Conservation (phyloP, 306 rosid genomes). For the Quercus mongolica region DNA sequence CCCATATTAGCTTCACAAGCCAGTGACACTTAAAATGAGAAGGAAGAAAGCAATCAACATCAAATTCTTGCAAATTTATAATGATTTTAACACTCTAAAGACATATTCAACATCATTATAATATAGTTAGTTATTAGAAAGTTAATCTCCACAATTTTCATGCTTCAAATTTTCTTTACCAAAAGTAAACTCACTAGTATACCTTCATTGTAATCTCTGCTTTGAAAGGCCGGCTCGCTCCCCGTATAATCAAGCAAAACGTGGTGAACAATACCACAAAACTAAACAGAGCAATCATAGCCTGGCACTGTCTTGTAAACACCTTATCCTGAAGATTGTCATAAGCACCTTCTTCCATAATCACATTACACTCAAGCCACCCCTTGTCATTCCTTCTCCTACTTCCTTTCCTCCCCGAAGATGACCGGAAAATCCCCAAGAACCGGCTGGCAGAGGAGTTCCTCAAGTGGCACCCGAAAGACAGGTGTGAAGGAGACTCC, state of each 20-base stretch:
- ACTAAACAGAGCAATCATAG: constrained; percentile 54
- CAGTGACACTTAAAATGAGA: no score
- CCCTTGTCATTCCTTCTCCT: no score
- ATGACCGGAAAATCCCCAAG: no score
- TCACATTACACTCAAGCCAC: constrained; percentile 66
- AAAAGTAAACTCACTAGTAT: neutral
- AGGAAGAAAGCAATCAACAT: no score
- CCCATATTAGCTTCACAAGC: no score
- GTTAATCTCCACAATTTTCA: neutral
- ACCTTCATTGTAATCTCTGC: constrained; percentile 67
- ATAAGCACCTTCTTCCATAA: constrained; percentile 84
- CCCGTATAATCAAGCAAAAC: constrained; percentile 93
- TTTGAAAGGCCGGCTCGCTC: constrained; percentile 81
- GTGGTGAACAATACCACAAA: constrained; percentile 64
- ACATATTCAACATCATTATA: neutral
- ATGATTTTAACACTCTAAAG: neutral
- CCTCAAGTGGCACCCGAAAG: no score
- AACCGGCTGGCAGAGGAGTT: no score
- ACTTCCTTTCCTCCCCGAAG: no score
- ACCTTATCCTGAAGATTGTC: constrained; percentile 55
- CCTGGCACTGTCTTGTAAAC: constrained; percentile 60
- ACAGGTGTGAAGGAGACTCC: no score
- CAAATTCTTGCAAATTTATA: no score
- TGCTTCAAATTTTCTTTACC: neutral
- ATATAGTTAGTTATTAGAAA: neutral